These are phyloP conservation scores for Bolboschoenus planiculmis DNA, from an alignment of 176 grass and related monocot genomes.

Conservation along the genomic window DNA sequence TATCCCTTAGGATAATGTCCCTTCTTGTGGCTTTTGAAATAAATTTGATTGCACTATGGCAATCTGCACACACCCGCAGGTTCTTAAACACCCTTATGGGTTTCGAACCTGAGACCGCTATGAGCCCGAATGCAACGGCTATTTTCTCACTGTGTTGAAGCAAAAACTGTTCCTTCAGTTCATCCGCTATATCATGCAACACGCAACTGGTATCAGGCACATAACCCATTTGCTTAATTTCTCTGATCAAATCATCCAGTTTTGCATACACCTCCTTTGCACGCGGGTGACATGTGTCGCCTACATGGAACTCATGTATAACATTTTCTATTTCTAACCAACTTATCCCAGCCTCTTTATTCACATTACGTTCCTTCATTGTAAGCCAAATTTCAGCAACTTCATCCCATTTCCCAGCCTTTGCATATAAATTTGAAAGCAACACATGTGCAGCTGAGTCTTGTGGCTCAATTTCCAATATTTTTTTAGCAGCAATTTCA, in stretches of 20 bases:
- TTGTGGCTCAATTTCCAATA: slow-evolving; percentile 53
- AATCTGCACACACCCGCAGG: slow-evolving; percentile 70
- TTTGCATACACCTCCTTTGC: slow-evolving; percentile 59
- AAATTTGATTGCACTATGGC: slow-evolving; percentile 60
- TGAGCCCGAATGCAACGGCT: slow-evolving; percentile 60
- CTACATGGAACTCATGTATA: slow-evolving; percentile 67
- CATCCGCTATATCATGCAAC: slow-evolving; percentile 68
- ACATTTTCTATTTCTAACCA: slow-evolving; percentile 72
- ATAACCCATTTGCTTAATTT: slow-evolving; percentile 67
- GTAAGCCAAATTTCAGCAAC: slow-evolving; percentile 51
- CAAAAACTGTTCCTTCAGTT: slow-evolving; percentile 74
- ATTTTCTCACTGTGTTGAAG: slow-evolving; percentile 94
- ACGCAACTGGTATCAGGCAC: slow-evolving; percentile 60
- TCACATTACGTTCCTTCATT: slow-evolving; percentile 69
- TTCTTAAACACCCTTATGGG: slow-evolving; percentile 91
- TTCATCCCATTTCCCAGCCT: slow-evolving; percentile 68
- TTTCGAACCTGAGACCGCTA: slow-evolving; percentile 44
- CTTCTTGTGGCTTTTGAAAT: slow-evolving; percentile 57
- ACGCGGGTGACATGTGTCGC: slow-evolving; percentile 51
- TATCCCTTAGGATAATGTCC: slow-evolving; percentile 62
- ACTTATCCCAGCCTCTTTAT: slow-evolving; percentile 80
- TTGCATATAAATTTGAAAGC: slow-evolving; percentile 82
- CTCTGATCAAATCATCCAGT: slow-evolving; percentile 31
- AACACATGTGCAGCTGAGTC: slow-evolving; percentile 81
- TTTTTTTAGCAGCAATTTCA: slow-evolving; percentile 50